A percentile compares a stretch with the other conserved stretches of the same genome.
Conservation (phyloP, 495 filamentous ascomycete genomes). For the Polyplosphaeria fusca region DNA sequence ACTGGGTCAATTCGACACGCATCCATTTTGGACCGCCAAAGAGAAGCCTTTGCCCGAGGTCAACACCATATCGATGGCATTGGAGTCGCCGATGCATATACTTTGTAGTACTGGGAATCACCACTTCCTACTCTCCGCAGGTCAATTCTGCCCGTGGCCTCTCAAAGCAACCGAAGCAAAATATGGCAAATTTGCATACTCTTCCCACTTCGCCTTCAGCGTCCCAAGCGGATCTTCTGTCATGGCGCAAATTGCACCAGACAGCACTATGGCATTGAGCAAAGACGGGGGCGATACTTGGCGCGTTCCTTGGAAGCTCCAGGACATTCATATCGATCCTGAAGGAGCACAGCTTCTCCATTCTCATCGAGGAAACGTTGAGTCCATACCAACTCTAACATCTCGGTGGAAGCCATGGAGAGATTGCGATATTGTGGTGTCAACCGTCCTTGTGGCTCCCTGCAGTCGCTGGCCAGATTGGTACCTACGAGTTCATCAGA, state of each 20-base stretch:
- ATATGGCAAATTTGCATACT: constrained; percentile 23
- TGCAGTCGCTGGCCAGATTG: constrained; percentile 14
- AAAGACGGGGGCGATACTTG: constrained; percentile 21
- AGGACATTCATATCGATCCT: background rate
- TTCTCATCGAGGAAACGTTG: background rate
- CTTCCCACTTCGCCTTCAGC: constrained; percentile 21
- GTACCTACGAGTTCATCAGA: constrained; percentile 7
- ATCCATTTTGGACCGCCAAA: constrained; percentile 12
- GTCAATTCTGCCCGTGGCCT: constrained; percentile 25
- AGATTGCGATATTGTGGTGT: constrained; percentile 4
- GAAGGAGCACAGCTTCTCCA: background rate
- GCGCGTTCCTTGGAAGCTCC: constrained; percentile 15
- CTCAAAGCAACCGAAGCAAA: constrained; percentile 26
- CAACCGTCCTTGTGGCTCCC: constrained; percentile 6
- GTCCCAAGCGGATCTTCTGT: constrained; percentile 11
- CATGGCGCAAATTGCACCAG: constrained; percentile 13
- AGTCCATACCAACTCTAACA: constrained; percentile 1
- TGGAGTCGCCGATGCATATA: constrained; percentile 12
- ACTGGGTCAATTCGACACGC: background rate
- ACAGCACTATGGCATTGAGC: constrained; percentile 16
- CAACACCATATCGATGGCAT: background rate
- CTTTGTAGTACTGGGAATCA: constrained; percentile 15
- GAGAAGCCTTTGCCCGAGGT: constrained; percentile 10
- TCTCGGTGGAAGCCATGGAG: constrained; percentile 17
- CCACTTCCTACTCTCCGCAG: constrained; percentile 15